phyloP scores from a whole-genome alignment of 768 basidiomycete species.

The Mycena capillaripes region DNA sequence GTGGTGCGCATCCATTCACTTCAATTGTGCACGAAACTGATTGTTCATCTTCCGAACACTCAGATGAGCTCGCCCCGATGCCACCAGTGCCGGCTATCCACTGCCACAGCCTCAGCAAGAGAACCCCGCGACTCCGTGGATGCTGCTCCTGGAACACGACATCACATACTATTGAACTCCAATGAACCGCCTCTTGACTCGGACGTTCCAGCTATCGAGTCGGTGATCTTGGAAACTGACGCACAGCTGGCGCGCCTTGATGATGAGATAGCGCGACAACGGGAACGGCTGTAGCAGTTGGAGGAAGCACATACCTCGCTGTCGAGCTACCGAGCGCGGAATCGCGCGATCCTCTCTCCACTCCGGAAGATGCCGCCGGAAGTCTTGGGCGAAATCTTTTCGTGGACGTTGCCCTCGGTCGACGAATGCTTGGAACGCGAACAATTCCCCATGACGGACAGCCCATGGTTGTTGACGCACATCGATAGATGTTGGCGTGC shows the following conservation, averaged over 20 bases:
- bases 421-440: not conserved
- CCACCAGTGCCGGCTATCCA: no score
- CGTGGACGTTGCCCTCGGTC: not conserved
- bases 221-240: not conserved
- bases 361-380: constrained; percentile 7
- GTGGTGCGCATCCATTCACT: no score
- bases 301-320: not conserved
- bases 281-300: not conserved
- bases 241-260: not conserved
- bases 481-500: not conserved
- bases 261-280: no score
- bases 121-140: no score
- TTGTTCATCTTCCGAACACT: no score
- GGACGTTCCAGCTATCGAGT: not conserved
- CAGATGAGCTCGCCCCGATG: no score
- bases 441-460: not conserved
- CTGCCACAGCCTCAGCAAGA: no score
- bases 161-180: not conserved
- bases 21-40: no score
- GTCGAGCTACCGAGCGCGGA: not conserved
- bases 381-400: constrained; percentile 8
- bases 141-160: not conserved
- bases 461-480: not conserved
- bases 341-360: not conserved
- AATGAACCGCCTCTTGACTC: not conserved